A percentile compares a stretch with the other conserved stretches of the same genome.
phyloP scores from a whole-genome alignment of 106 monocot genomes.

The Dioscorea dumetorum region DNA sequence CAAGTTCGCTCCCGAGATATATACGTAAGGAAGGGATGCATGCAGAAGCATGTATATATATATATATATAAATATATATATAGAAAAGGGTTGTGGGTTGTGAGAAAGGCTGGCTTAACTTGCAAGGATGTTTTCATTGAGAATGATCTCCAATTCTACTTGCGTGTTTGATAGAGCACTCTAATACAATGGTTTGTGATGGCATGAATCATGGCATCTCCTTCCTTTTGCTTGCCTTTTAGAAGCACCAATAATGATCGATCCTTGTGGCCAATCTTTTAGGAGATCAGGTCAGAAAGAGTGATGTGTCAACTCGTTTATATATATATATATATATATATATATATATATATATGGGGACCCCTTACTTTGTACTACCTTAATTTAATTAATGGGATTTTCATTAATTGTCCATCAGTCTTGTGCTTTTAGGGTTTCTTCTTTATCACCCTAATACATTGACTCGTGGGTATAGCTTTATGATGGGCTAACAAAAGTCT shows the following conservation, averaged over 20 bases:
- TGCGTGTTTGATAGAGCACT: constrained; percentile 1
- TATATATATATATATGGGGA: not conserved
- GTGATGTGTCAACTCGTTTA: not conserved
- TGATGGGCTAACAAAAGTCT: too few species aligned
- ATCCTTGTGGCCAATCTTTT: not conserved
- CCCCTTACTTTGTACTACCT: not conserved
- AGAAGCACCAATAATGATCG: too few species aligned
- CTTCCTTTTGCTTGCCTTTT: not conserved
- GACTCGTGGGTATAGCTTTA: too few species aligned
- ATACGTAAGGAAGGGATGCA: too few species aligned
- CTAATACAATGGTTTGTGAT: not conserved
- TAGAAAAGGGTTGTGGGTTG: too few species aligned
- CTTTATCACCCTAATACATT: not conserved
- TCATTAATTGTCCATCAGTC: not conserved
- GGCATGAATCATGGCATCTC: not conserved
- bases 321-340: too few species aligned
- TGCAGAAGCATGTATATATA: too few species aligned
- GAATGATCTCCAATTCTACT: not conserved
- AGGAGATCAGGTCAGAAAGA: not conserved
- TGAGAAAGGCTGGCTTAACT: not conserved
- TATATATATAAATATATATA: too few species aligned
- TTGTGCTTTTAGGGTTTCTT: not conserved
- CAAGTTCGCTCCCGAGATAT: too few species aligned
- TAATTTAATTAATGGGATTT: not conserved
- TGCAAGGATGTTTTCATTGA: not conserved